phyloP scores from a whole-genome alignment of 768 basidiomycete species.

The Pisolithus orientalis region DNA sequence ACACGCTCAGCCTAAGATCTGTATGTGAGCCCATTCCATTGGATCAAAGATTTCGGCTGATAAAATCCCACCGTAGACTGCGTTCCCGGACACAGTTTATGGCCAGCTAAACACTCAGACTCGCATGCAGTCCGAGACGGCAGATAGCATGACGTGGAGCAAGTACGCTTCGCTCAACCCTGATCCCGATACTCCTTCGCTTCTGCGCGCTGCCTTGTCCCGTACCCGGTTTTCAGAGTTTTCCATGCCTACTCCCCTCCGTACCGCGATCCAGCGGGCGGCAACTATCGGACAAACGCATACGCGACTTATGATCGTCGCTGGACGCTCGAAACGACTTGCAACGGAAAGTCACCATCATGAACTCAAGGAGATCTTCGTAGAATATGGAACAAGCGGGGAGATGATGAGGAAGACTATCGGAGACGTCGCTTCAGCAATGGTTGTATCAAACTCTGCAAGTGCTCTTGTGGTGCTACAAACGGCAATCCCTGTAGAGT shows the following conservation, averaged over 20 bases:
- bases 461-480: conserved; percentile 66
- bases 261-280: conserved; percentile 45
- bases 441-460: conserved; percentile 56
- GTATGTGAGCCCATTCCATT: conserved; percentile 27
- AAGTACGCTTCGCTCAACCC: conserved; percentile 41
- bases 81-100: conserved; percentile 66
- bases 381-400: conserved; percentile 27
- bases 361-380: conserved; percentile 65
- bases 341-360: conserved; percentile 63
- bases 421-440: conserved; percentile 80
- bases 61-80: conserved; percentile 18
- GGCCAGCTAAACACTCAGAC: conserved; percentile 57
- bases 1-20: conserved; percentile 39
- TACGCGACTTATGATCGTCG: conserved; percentile 51
- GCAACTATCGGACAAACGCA: conserved; percentile 16
- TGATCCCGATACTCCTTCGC: conserved; percentile 6
- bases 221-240: conserved; percentile 60
- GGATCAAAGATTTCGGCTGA: not conserved
- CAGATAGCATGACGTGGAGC: conserved; percentile 74
- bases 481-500: conserved; percentile 32
- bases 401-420: conserved; percentile 63
- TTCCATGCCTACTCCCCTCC: conserved; percentile 53
- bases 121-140: conserved; percentile 73
- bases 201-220: conserved; percentile 33
- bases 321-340: conserved; percentile 70